Evolutionary conservation across 2,329 filamentous ascomycete genomes (phyloP).

Genomic region (Aspergillus oerlinghausenensis): DNA sequence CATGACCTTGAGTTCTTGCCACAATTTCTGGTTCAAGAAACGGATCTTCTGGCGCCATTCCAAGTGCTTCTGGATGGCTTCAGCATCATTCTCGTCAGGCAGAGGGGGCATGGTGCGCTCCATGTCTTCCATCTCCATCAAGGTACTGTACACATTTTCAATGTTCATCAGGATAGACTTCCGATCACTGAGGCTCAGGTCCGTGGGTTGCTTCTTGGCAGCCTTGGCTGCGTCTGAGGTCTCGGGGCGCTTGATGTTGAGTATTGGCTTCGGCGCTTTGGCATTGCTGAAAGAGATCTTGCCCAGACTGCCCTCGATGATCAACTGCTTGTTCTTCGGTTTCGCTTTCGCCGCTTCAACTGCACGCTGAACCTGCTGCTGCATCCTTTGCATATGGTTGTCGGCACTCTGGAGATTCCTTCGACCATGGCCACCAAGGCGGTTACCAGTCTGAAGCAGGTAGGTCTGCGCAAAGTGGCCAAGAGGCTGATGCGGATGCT

Average conservation of each 20-base stretch:
- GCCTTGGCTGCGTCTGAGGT: slow-evolving; percentile 55
- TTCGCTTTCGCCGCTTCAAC: slow-evolving; percentile 97
- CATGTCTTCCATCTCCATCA: slow-evolving; percentile 94
- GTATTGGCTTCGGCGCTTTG: slow-evolving; percentile 89
- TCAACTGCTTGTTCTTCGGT: slow-evolving; percentile 94
- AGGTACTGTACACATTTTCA: slow-evolving; percentile 76
- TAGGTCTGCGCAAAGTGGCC: slow-evolving; percentile 98
- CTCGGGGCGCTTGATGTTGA: slow-evolving; percentile 90
- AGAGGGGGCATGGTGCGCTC: slow-evolving; percentile 72
- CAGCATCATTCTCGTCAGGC: slow-evolving; percentile 61
- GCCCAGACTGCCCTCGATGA: slow-evolving; percentile 91
- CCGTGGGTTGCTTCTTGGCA: slow-evolving; percentile 43
- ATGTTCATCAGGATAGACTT: slow-evolving; percentile 83
- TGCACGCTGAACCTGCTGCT: slow-evolving; percentile 95
- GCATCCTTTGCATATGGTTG: slow-evolving; percentile 98
- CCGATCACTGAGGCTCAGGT: slow-evolving; percentile 63
- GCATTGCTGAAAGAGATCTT: slow-evolving; percentile 99
- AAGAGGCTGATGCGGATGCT: slow-evolving; percentile 86
- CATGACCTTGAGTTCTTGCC: slow-evolving; percentile 84
- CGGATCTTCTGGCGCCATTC: slow-evolving; percentile 72
- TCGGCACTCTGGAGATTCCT: slow-evolving; percentile 79
- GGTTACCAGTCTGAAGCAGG: slow-evolving; percentile 86
- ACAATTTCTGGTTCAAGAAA: slow-evolving; percentile 72
- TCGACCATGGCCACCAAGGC: slow-evolving; percentile 64
- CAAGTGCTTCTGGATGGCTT: slow-evolving; percentile 67